phyloP scores from a whole-genome alignment of 306 rosid genomes.

The Adenanthera pavonina region DNA sequence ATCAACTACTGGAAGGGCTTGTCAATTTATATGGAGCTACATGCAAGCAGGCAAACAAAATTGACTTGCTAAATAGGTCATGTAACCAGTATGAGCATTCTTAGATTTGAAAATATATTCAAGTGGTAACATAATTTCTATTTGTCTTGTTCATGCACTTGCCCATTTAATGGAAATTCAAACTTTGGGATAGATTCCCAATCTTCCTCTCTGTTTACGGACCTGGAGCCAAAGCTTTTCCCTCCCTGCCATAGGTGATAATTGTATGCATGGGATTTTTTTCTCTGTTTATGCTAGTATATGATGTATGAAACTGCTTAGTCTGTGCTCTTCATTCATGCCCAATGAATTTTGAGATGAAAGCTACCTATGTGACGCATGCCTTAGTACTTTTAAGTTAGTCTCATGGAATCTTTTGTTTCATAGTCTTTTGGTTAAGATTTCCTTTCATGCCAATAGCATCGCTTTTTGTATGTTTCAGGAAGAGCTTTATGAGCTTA shows the following conservation, averaged over 20 bases:
- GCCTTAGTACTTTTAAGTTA: conserved; percentile 29
- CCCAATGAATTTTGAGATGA: conserved; percentile 13
- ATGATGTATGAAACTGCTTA: background rate
- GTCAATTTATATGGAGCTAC: background rate
- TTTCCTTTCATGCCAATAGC: conserved; percentile 25
- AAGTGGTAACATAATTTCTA: background rate
- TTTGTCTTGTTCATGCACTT: background rate
- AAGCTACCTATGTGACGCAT: conserved; percentile 12
- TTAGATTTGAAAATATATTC: background rate
- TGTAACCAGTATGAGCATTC: background rate
- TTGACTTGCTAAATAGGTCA: background rate
- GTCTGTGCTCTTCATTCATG: background rate
- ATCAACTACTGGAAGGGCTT: background rate
- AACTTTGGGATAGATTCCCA: background rate
- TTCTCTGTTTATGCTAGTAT: background rate
- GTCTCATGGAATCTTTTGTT: background rate
- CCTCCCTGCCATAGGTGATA: background rate
- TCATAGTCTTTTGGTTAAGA: background rate
- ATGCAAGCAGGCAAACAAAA: background rate
- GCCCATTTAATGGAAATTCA: background rate
- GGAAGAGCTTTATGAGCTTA: conserved; percentile 91
- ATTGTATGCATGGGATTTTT: background rate
- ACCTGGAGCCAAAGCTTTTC: background rate
- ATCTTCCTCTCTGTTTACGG: background rate
- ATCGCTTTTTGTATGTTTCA: conserved; percentile 50